Base-by-base conservation (phyloP, 805 yeast genomes). In the Lachancea waltii region DNA sequence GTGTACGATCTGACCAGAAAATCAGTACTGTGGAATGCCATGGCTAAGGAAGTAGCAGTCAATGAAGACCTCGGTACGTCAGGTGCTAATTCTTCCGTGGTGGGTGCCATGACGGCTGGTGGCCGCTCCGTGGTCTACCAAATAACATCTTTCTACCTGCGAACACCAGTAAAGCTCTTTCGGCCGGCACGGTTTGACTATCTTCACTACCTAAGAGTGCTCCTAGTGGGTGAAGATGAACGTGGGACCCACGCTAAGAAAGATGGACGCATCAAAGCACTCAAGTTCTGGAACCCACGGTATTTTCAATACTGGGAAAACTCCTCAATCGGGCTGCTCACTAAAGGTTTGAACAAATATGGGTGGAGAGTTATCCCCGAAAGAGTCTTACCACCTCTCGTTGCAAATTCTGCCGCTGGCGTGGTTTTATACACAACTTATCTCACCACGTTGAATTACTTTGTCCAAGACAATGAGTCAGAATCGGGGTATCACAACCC, bases 171-270 rank as follows among this genome's bases (percentile, higher is more conserved):
- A 30, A 89, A 90, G 64, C 68, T 89, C 16, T 90, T 90, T 58
- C 68, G 95, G 24, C 97, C 97, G 1, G 79, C 95, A 3, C 65
- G 97, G 28, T 84, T 90, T 44, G 97, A 90, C 58, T 86, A 85
- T 51, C 65, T 85, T 54, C 84, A 84, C 6, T 73, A 79, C 38
- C 75, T 81, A 1, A 62, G 87, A 36, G 73, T 74, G 5, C 52
- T 67, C 20, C 75, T 74, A 24, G 45, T 55, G 4, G 52, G 51
- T 22, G 55, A 48, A 16, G 43, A 44, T 15, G 38, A 23, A n/a
- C 28, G 19, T 13, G 33, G 17, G 11, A 11, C 33, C 9, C 26
- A 15, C 18, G 32, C 18, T 17, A 29, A 15, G 21, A 21, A 28
- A 22, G 26, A 14, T 9, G 19, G 34, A 13, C 30, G 24, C 13